A percentile compares a stretch with the other conserved stretches of the same genome.
Conservation (phyloP, 2,329 filamentous ascomycete species). For the Epichloe typhina region DNA sequence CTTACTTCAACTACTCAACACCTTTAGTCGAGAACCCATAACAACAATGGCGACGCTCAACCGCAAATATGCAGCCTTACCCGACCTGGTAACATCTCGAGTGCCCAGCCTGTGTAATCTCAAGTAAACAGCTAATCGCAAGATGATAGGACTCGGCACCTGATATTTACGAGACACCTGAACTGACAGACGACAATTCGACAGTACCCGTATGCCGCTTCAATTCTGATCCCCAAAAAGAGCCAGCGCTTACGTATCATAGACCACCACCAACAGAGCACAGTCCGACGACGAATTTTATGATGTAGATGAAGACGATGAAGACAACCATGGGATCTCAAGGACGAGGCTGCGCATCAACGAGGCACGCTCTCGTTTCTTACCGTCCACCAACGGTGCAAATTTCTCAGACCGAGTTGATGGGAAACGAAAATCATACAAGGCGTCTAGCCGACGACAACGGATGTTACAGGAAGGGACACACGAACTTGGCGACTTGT, state of each 20-base stretch:
- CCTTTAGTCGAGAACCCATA: not conserved
- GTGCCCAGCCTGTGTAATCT: conserved; percentile 2
- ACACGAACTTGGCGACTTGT: conserved; percentile 59
- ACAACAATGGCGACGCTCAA: conserved; percentile 43
- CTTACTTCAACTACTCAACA: not conserved
- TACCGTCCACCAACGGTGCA: conserved; percentile 57
- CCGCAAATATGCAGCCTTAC: conserved; percentile 70
- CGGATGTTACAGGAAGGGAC: conserved; percentile 49
- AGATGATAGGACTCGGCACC: conserved; percentile 65
- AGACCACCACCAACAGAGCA: conserved; percentile 43
- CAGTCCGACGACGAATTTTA: conserved; percentile 50
- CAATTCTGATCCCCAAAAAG: not conserved
- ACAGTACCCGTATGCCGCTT: conserved; percentile 57
- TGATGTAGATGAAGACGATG: conserved; percentile 51
- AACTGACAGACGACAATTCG: conserved; percentile 79
- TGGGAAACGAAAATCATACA: conserved; percentile 73
- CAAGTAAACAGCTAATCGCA: conserved; percentile 11
- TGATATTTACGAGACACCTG: conserved; percentile 93
- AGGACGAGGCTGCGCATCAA: conserved; percentile 63
- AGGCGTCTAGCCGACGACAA: conserved; percentile 54
- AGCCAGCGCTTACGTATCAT: conserved; percentile 11
- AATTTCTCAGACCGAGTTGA: conserved; percentile 86
- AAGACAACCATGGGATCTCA: conserved; percentile 53
- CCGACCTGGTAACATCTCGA: conserved; percentile 50
- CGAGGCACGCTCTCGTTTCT: conserved; percentile 69